Evolutionary conservation across 768 basidiomycete species (phyloP), one percentile per base, ranked within the genome.

Genomic region (Rhodotorula graminis): DNA sequence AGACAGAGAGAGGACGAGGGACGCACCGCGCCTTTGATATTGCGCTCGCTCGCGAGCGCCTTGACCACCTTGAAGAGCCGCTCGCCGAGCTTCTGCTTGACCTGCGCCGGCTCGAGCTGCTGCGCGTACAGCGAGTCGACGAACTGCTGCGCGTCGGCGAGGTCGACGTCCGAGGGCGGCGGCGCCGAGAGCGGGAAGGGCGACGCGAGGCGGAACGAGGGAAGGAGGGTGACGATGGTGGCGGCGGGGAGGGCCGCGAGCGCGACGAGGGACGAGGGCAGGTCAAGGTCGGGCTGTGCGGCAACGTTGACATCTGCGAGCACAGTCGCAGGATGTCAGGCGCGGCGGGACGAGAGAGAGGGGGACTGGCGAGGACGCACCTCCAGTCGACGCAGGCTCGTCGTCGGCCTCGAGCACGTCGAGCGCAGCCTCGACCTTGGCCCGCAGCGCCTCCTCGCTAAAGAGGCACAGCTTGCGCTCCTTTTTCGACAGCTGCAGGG

Each of bases 391-490:
- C 33, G 29, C 60, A 2, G 27, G 18, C 42, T 61, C 60, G 50
- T 83, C 84, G 25, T 86, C 86, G 21, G 81, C 87, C 40, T 88
- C 89, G 40, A 95, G 80, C 31, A 95, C 89, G 77, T 85, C 83
- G 82, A 89, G 90, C 25, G 93, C 93, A 75, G 93, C 92, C 2
- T 85, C 85, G 29, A 94, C 83, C 82, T 94, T 94, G 31, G 83
- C 84, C 63, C 87, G 85, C 37, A 94, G 84, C 42, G 91, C 85
- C 76, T 93, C 91, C 21, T 84, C 84, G 74, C 92, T 94, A 84
- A 95, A 95, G 53, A 94, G 83, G 81, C 92, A 93, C 87, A 94
- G 85, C 0, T 91, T 92, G 23, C 92, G 87, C 75, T 95, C 93
- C 71, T 90, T 87, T 81, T 93, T 94, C 2, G 90, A 88, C 27